These are phyloP conservation scores for Tetrahymena malaccensis DNA, from an alignment of 73 alveolate species.

Conservation along the genomic window DNA sequence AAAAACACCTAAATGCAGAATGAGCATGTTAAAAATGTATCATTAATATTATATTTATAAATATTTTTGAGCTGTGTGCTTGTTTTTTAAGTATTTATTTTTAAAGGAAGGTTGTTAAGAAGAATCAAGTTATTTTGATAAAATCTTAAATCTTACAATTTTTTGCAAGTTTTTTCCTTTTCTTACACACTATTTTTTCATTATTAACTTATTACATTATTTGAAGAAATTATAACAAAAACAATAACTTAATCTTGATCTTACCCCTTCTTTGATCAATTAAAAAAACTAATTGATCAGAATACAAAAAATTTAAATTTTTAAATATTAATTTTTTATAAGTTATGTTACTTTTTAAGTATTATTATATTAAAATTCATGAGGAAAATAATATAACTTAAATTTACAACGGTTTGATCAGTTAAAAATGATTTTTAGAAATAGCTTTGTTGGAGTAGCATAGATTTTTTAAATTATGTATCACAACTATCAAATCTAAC, in stretches of 20 bases:
- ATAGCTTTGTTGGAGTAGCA: background rate
- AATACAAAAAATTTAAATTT: background rate
- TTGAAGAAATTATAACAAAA: background rate
- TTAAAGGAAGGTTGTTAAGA: background rate
- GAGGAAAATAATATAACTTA: background rate
- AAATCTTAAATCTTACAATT: background rate
- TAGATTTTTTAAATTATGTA: no score
- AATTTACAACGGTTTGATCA: background rate
- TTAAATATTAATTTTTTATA: no score
- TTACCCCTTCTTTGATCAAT: background rate
- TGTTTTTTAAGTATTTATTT: background rate
- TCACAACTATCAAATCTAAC: no score
- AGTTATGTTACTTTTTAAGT: background rate
- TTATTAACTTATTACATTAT: background rate
- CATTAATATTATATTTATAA: no score
- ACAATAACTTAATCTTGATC: no score
- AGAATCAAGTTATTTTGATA: background rate
- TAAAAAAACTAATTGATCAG: background rate
- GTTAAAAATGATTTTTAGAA: background rate
- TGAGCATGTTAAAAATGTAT: background rate
- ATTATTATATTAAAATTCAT: background rate
- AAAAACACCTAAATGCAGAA: background rate
- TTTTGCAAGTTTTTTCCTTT: background rate
- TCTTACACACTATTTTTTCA: no score
- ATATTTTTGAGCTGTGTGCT: background rate